Conservation (phyloP, 352 stramenopile genomes). For the Phytophthora citricola region DNA sequence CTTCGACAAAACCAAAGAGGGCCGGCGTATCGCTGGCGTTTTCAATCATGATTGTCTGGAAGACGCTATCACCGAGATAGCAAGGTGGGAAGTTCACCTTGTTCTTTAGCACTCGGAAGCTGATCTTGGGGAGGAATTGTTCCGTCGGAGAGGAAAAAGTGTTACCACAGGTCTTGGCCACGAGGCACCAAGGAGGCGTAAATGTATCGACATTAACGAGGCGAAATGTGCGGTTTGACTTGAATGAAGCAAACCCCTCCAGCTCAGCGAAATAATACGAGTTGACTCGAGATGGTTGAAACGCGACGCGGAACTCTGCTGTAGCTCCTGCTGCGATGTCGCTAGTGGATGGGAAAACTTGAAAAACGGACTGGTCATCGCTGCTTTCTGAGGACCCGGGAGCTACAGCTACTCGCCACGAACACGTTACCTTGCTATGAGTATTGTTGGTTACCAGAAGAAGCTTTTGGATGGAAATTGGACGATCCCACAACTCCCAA, state of each 20-base stretch:
- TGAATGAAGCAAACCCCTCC: constrained; percentile 90
- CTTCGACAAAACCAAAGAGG: constrained; percentile 82
- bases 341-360: constrained; percentile 68
- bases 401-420: constrained; percentile 67
- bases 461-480: constrained; percentile 72
- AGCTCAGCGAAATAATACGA: constrained; percentile 92
- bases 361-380: constrained; percentile 50
- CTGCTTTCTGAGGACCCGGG: constrained; percentile 9
- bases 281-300: constrained; percentile 79
- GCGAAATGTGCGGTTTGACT: constrained; percentile 94
- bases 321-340: constrained; percentile 85
- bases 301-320: constrained; percentile 84
- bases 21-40: constrained; percentile 92
- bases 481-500: constrained; percentile 71
- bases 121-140: constrained; percentile 91
- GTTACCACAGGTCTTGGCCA: constrained; percentile 81
- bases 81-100: constrained; percentile 88
- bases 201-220: constrained; percentile 94
- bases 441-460: constrained; percentile 89
- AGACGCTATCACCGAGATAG: constrained; percentile 89
- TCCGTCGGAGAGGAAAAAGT: constrained; percentile 84
- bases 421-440: constrained; percentile 85
- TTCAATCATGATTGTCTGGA: constrained; percentile 87
- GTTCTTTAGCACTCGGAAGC: constrained; percentile 56
- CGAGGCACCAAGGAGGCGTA: constrained; percentile 90